Conservation (phyloP, 1,284 basidiomycete species). For the Vanrija sp. region DNA sequence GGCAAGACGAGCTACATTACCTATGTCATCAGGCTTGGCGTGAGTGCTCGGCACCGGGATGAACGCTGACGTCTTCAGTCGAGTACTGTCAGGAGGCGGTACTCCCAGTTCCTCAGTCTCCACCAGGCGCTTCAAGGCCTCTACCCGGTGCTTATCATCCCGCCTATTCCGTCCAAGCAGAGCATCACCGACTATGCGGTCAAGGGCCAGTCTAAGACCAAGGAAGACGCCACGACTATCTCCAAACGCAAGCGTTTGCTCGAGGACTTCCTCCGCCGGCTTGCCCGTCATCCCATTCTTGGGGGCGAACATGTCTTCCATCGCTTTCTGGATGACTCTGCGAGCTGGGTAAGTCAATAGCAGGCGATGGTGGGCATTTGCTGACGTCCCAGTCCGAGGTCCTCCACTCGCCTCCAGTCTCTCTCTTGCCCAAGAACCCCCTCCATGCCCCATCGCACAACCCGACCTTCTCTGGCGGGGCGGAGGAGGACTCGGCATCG, state of each 20-base stretch:
- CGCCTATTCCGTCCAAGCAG: conserved; percentile 97
- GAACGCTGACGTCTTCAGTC: conserved; percentile 53
- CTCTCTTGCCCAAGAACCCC: conserved; percentile 87
- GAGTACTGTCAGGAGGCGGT: conserved; percentile 81
- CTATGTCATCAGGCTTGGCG: conserved; percentile 88
- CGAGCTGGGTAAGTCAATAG: conserved; percentile 73
- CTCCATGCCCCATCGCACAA: conserved; percentile 92
- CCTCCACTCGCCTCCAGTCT: conserved; percentile 83
- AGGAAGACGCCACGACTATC: conserved; percentile 91
- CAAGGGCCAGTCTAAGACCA: conserved; percentile 87
- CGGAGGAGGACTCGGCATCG: conserved; percentile 24
- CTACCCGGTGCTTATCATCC: conserved; percentile 94
- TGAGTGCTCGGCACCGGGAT: conserved; percentile 51
- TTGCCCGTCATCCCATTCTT: conserved; percentile 84
- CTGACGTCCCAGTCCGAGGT: conserved; percentile 67
- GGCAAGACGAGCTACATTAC: conserved; percentile 85
- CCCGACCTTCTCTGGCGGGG: conserved; percentile 58
- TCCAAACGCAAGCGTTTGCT: conserved; percentile 88
- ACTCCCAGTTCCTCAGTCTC: conserved; percentile 95
- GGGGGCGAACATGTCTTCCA: conserved; percentile 93
- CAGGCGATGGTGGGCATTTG: background rate
- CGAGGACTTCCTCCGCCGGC: conserved; percentile 87
- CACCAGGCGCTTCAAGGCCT: conserved; percentile 77
- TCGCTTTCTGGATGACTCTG: conserved; percentile 89
- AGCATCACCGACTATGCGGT: conserved; percentile 93